phyloP scores from a whole-genome alignment of 2,329 filamentous ascomycete species.

The Westerdykella sp. region DNA sequence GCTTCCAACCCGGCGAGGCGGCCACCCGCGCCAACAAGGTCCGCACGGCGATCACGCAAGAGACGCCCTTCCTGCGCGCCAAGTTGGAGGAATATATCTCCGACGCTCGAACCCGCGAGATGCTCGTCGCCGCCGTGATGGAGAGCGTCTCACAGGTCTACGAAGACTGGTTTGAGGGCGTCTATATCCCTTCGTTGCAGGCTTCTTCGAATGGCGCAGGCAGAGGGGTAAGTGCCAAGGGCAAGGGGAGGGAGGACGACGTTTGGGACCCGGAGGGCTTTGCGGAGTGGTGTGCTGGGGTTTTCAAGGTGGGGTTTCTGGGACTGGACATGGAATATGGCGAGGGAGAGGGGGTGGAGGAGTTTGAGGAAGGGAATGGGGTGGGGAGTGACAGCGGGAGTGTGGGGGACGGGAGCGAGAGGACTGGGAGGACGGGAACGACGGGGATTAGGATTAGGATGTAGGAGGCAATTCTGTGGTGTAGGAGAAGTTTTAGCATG shows the following conservation, averaged over 20 bases:
- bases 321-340: conserved; percentile 25
- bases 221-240: conserved; percentile 37
- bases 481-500: no score
- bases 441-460: conserved; percentile 27
- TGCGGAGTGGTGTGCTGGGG: conserved; percentile 53
- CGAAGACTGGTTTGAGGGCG: conserved; percentile 57
- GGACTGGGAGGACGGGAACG: conserved; percentile 21
- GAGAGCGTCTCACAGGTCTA: conserved; percentile 58
- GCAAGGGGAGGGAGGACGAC: conserved; percentile 56
- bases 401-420: conserved; percentile 12
- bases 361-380: conserved; percentile 24
- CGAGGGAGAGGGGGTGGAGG: conserved; percentile 11
- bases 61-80: conserved; percentile 50
- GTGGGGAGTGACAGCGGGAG: conserved; percentile 9
- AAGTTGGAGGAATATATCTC: conserved; percentile 59
- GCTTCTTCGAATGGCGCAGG: conserved; percentile 19
- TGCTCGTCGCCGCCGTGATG: conserved; percentile 59
- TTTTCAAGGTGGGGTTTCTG: conserved; percentile 51
- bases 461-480: conserved; percentile 5
- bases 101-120: conserved; percentile 59
- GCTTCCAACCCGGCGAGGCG: conserved; percentile 19
- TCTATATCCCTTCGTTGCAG: conserved; percentile 34
- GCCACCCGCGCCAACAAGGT: conserved; percentile 39
- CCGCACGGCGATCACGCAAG: conserved; percentile 51
- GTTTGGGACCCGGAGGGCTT: conserved; percentile 62